Evolutionary conservation across 768 basidiomycete species (phyloP).

Genomic region (Serendipita indica): DNA sequence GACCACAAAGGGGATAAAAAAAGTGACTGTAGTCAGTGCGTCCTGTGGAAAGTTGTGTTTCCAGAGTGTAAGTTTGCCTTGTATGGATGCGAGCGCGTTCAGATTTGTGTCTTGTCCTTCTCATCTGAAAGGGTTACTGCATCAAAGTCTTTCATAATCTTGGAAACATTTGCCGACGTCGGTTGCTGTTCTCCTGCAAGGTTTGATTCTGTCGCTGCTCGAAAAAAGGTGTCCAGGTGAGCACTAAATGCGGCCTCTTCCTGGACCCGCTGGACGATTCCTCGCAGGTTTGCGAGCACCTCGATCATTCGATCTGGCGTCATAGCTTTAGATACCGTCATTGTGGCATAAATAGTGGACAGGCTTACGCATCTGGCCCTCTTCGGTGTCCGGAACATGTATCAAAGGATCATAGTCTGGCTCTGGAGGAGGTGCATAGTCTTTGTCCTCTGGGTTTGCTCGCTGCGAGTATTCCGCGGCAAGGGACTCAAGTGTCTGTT

Average conservation of each 20-base stretch:
- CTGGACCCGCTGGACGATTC: not conserved
- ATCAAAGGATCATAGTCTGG: not conserved
- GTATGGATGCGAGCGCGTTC: no score
- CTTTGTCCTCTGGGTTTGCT: no score
- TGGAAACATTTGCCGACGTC: not conserved
- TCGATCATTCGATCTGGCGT: not conserved
- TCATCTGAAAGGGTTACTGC: no score
- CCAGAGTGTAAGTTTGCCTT: no score
- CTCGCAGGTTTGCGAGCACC: not conserved
- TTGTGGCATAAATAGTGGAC: not conserved
- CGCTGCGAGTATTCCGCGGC: no score
- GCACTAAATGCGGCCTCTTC: not conserved
- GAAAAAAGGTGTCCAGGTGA: not conserved
- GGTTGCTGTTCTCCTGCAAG: not conserved
- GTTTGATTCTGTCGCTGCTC: not conserved
- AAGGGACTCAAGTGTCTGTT: no score
- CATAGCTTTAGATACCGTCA: not conserved
- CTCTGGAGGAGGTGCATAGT: not conserved
- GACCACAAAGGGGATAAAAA: no score
- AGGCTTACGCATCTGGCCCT: not conserved
- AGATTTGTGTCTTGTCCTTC: no score
- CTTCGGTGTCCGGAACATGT: not conserved
- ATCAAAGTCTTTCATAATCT: constrained; percentile 5
- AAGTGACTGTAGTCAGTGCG: no score
- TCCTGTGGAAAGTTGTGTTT: no score